A percentile compares a stretch with the other conserved stretches of the same genome.
These are phyloP conservation scores for Claviceps paspali DNA, from an alignment of 2,329 filamentous ascomycete genomes.

Conservation along the genomic window DNA sequence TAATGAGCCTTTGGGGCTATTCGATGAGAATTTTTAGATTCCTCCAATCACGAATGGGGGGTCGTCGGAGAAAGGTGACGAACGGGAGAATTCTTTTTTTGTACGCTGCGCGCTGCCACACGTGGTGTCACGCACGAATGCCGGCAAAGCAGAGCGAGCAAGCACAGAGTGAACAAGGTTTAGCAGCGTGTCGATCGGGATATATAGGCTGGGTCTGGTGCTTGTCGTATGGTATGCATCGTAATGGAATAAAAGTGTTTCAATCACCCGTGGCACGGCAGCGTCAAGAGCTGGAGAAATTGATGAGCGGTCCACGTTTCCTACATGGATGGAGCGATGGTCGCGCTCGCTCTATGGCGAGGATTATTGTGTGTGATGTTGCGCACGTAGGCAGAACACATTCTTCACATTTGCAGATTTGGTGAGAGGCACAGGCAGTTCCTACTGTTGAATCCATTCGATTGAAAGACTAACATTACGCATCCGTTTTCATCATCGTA, in stretches of 20 bases:
- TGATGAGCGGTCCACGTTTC: no score
- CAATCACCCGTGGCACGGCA: neutral
- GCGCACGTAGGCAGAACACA: no score
- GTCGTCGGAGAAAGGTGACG: no score
- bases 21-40: neutral
- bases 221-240: conserved; percentile 18
- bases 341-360: no score
- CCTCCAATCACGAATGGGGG: no score
- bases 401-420: no score
- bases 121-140: neutral
- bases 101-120: conserved; percentile 1
- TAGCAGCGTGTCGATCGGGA: conserved; percentile 5
- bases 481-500: neutral
- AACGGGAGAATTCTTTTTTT: neutral
- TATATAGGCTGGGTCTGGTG: conserved; percentile 13
- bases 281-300: neutral
- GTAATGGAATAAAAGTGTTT: conserved; percentile 20
- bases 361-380: no score
- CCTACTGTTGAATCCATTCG: neutral
- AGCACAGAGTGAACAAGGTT: conserved; percentile 1
- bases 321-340: no score
- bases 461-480: neutral
- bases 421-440: no score
- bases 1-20: neutral
- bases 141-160: conserved; percentile 3